phyloP scores from a whole-genome alignment of 2,329 filamentous ascomycete genomes.

The Colletotrichum viniferum region DNA sequence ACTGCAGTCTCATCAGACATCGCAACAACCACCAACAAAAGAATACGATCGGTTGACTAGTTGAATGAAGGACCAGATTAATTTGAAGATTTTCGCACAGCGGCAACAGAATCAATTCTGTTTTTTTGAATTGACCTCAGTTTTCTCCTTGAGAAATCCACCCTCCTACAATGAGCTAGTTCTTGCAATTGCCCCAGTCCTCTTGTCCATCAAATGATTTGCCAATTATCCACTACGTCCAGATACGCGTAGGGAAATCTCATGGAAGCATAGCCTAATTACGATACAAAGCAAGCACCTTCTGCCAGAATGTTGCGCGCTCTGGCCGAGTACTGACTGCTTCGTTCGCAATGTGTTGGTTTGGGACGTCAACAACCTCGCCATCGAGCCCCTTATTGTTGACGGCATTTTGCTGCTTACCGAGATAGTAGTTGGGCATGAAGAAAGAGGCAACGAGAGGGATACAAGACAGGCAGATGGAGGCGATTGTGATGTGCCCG shows the following conservation, averaged over 20 bases:
- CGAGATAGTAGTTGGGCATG: conserved; percentile 45
- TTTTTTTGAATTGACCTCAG: accelerated
- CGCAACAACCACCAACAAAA: background rate
- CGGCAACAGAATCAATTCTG: background rate
- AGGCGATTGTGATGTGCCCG: conserved; percentile 37
- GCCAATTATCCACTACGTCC: background rate
- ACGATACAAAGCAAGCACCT: background rate
- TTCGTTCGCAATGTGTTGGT: background rate
- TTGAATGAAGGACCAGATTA: no score
- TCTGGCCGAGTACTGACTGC: background rate
- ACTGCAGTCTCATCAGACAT: background rate
- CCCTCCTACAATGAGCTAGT: background rate
- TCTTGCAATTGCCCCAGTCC: background rate
- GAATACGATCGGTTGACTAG: background rate
- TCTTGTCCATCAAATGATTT: background rate
- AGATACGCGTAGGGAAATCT: background rate
- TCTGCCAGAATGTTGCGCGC: background rate
- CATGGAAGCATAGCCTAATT: background rate
- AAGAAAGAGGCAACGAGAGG: conserved; percentile 40
- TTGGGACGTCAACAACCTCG: conserved; percentile 24
- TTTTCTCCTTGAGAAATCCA: background rate
- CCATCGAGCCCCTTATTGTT: conserved; percentile 36
- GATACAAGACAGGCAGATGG: conserved; percentile 33
- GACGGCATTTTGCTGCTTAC: conserved; percentile 37
- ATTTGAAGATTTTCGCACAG: no score